These are phyloP conservation scores for Vaccinium myrtillus DNA, from an alignment of 148 eudicot species.

Conservation along the genomic window DNA sequence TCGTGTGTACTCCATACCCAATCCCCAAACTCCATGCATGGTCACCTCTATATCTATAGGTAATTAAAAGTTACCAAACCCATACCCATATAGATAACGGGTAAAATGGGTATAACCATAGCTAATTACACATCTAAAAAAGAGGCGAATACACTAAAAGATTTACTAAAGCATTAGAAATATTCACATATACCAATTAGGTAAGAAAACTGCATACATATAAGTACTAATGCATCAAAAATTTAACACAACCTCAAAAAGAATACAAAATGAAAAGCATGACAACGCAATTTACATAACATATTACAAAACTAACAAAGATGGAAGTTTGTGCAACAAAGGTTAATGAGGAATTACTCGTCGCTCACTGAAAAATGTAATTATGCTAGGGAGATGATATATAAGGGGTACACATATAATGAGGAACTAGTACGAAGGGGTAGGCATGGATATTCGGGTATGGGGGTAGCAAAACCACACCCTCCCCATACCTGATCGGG, in stretches of 20 bases:
- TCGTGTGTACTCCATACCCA: background rate
- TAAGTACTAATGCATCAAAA: background rate
- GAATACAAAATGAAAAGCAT: background rate
- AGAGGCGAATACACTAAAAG: background rate
- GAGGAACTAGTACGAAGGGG: background rate
- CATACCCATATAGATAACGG: no score
- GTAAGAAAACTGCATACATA: background rate
- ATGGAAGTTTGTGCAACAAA: background rate
- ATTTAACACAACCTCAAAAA: no score
- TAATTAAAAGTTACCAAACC: no score
- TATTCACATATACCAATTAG: background rate
- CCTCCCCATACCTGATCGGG: background rate
- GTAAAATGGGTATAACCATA: background rate
- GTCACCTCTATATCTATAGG: background rate
- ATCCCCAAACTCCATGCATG: background rate
- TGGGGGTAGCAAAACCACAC: background rate
- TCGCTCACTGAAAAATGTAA: background rate
- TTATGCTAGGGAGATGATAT: background rate
- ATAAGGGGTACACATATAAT: background rate
- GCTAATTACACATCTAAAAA: no score
- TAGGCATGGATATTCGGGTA: background rate
- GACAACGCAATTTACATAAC: background rate
- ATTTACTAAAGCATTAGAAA: background rate
- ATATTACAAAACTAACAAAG: background rate
- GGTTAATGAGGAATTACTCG: background rate